Base-by-base conservation (phyloP, 2,329 filamentous ascomycete genomes). In the Clarireedia hainanense region DNA sequence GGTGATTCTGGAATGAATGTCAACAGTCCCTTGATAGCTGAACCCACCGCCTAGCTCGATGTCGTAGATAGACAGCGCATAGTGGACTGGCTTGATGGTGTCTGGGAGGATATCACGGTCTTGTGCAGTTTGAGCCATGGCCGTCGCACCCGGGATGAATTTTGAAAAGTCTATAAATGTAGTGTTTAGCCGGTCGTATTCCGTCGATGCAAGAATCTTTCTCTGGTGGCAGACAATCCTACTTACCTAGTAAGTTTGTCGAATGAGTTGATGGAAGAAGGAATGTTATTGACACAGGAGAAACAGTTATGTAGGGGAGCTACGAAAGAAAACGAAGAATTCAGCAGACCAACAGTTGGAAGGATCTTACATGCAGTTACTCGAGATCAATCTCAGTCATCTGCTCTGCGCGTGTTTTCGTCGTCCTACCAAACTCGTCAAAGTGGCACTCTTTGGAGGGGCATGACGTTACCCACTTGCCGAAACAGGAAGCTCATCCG, bases 21-120 rank as follows among this genome's bases (percentile, higher is more conserved):
- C 86, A 61, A 96, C 89, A 20, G 79, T 84, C 62, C 94, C 94
- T 74, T 92, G 83, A 76, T 92, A 99, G 58, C 80, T 73, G 63
- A 92, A 96, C 58, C 75, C 74, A 55, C 80, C 81, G 61, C 80
- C 79, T 53, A 84, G 74, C 64, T 96, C 85, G 61, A 99, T 76
- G 65, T 94, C 86, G 68, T 79, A 83, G 64, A 99, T 80, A 55
- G 86, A 89, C 62, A 99, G 78, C 67, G 82, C 77, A 74, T 99
- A 99, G 75, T 97, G 90, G 60, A 78, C 76, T 2, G 94, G 91
- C 75, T 90, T 92, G 69, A 92, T 83, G 63, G 72, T 73, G 65
- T 76, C 75, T 48, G 83, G 81, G 59, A 86, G 78, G 61, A 83
- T 76, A 58, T 86, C 81, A 69, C 83, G 76, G 70, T 85, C 81